A percentile compares a stretch with the other conserved stretches of the same genome.
phyloP scores from a whole-genome alignment of 768 basidiomycete genomes.

The Trametes cinnabarina region DNA sequence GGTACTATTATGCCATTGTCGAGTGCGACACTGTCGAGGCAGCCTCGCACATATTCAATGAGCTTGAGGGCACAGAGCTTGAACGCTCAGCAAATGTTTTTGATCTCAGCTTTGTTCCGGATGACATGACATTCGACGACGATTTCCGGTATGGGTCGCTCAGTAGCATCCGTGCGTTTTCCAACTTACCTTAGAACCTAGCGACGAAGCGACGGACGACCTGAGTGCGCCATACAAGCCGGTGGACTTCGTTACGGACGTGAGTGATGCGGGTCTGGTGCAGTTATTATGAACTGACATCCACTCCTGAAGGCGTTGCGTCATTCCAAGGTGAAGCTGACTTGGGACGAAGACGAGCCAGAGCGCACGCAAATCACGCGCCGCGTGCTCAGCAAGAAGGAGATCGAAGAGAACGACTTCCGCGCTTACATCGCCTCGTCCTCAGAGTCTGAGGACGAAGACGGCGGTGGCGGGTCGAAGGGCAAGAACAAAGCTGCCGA shows the following conservation, averaged over 20 bases:
- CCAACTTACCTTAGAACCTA: too few species aligned
- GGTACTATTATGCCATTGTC: slow-evolving; percentile 94
- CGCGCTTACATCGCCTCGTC: slow-evolving; percentile 47
- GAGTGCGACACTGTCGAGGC: slow-evolving; percentile 79
- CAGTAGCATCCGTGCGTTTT: background rate
- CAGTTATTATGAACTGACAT: background rate
- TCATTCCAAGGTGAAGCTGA: slow-evolving; percentile 96
- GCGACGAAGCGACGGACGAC: slow-evolving; percentile 82
- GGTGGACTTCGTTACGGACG: slow-evolving; percentile 91
- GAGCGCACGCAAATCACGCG: slow-evolving; percentile 80
- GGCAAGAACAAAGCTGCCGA: slow-evolving; percentile 41
- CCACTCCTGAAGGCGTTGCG: slow-evolving; percentile 70
- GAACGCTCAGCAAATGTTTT: slow-evolving; percentile 97
- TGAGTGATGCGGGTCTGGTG: slow-evolving; percentile 38
- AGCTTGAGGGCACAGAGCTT: slow-evolving; percentile 92
- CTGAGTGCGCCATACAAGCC: slow-evolving; percentile 59
- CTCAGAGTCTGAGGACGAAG: slow-evolving; percentile 65
- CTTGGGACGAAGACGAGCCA: slow-evolving; percentile 97
- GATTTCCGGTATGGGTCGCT: slow-evolving; percentile 58
- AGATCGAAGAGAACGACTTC: slow-evolving; percentile 92
- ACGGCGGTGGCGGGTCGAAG: slow-evolving; percentile 39
- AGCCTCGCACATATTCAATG: slow-evolving; percentile 75
- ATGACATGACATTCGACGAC: slow-evolving; percentile 81
- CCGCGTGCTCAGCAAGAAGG: slow-evolving; percentile 72
- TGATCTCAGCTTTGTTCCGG: slow-evolving; percentile 91